Evolutionary conservation across 441 rosid species (phyloP), one percentile per base, ranked within the genome.

Genomic region (Viola pubescens): DNA sequence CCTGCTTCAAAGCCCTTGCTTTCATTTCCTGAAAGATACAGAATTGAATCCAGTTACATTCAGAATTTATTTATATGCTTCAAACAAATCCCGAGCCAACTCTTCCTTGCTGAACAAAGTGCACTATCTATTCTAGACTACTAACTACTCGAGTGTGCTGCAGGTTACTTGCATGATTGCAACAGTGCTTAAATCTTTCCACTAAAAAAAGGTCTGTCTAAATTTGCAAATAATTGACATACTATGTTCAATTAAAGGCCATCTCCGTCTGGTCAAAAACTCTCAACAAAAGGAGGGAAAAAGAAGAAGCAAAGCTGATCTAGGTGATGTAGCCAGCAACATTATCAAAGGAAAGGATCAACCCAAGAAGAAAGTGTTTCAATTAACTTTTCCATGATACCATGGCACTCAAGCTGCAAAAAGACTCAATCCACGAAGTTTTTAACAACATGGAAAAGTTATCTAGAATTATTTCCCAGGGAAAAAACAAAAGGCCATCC

Each of bases 1-100:
- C 82, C 70, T 68, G 65, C 58, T 54, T 64, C 62, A 85, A 37
- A 54, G 63, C 73, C 44, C 65, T 60, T 58, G n/a, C 3, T 14
- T 70, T 82, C 52, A 76, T 79, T 44, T 67, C 72, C 95, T 85
- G 78, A 63, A 54, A 58, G 3, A 72, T 11, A 14, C 34, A 26
- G 34, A 26, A 26, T 26, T 26, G 34, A 26, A 26, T 26, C 34
- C 34, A 26, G 3, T 26, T 26, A 26, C 2, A 58, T 8, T 57
- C 3, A 37, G 14, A 62, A 7, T 12, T 56, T 50, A 47, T 39
- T 47, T 10, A 49, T 50, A 57, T 37, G 19, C 56, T 60, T 44
- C 53, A 54, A 47, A 19, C 41, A 50, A 11, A 10, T 41, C 50
- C 41, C 34, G 44, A 43, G 52, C 45, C 9, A 1, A 1, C 34